These are phyloP conservation scores for Dacryopinax primogenitus DNA, from an alignment of 768 basidiomycete species.

Conservation along the genomic window DNA sequence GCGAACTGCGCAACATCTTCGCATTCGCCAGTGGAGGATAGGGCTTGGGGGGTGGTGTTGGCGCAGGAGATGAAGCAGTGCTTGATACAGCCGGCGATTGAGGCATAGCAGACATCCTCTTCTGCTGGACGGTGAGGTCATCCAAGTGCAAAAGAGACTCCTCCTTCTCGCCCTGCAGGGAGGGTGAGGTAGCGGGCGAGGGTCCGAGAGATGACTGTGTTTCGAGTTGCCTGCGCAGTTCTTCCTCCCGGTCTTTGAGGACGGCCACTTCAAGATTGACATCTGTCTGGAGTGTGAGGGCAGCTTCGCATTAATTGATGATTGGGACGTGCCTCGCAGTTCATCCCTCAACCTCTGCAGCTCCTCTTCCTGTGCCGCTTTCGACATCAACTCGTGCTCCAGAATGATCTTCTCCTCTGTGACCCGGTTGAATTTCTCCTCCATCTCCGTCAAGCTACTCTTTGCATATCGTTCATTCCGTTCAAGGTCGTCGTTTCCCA, in stretches of 20 bases:
- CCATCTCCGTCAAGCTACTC: constrained; percentile 70
- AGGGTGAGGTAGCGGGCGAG: constrained; percentile 20
- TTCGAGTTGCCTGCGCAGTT: constrained; percentile 20
- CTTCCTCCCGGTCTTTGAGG: constrained; percentile 57
- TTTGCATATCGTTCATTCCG: constrained; percentile 62
- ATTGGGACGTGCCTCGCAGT: constrained; percentile 53
- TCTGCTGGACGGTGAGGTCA: constrained; percentile 10
- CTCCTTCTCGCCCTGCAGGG: constrained; percentile 31
- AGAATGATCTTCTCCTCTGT: constrained; percentile 95
- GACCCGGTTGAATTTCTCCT: constrained; percentile 76
- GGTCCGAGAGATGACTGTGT: constrained; percentile 23
- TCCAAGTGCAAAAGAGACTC: constrained; percentile 42
- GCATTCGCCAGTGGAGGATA: constrained; percentile 35
- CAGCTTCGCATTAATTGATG: constrained; percentile 14
- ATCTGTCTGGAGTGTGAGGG: constrained; percentile 37
- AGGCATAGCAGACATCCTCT: neutral
- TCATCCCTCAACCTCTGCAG: constrained; percentile 85
- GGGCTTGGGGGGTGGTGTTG: constrained; percentile 44
- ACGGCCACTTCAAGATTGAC: constrained; percentile 73
- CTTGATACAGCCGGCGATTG: constrained; percentile 30
- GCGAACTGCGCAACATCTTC: constrained; percentile 36
- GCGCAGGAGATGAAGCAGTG: constrained; percentile 33
- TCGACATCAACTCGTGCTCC: constrained; percentile 87
- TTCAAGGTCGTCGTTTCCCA: constrained; percentile 97
- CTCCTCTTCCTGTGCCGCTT: constrained; percentile 81